Conservation (phyloP, 1,284 basidiomycete species). For the Chalciporus piperatoides region DNA sequence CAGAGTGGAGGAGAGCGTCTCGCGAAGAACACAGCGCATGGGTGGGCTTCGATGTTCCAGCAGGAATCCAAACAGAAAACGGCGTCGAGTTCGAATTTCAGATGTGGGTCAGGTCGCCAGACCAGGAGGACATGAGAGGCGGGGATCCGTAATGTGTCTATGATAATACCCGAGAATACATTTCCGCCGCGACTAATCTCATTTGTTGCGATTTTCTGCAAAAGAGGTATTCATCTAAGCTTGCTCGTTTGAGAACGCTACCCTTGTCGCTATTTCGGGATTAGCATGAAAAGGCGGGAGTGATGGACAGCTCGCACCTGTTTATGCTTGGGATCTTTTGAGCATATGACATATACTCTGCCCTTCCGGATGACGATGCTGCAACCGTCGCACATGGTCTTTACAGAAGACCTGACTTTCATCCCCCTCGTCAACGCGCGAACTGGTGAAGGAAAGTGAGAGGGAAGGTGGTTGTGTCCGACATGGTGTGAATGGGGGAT, state of each 20-base stretch:
- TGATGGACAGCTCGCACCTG: slow-evolving; percentile 63
- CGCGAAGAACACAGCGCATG: slow-evolving; percentile 67
- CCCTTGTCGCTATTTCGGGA: slow-evolving; percentile 56
- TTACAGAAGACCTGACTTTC: slow-evolving; percentile 96
- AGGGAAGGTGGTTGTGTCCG: slow-evolving; percentile 27
- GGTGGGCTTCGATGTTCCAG: slow-evolving; percentile 73
- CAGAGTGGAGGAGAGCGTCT: slow-evolving; percentile 54
- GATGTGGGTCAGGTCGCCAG: slow-evolving; percentile 67
- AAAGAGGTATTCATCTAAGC: background rate
- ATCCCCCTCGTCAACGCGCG: slow-evolving; percentile 67
- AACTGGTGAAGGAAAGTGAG: slow-evolving; percentile 20
- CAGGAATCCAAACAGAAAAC: slow-evolving; percentile 76
- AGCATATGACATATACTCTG: slow-evolving; percentile 90
- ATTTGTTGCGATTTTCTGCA: background rate
- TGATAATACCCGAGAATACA: slow-evolving; percentile 6
- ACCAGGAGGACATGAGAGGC: background rate
- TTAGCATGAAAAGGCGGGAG: slow-evolving; percentile 11
- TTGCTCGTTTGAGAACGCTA: slow-evolving; percentile 20
- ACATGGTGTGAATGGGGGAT: slow-evolving; percentile 33
- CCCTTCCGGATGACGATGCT: slow-evolving; percentile 86
- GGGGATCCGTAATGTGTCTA: slow-evolving; percentile 3
- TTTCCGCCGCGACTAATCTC: background rate
- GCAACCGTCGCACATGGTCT: slow-evolving; percentile 90
- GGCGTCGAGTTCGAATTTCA: slow-evolving; percentile 85
- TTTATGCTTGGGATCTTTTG: slow-evolving; percentile 95